Percentiles rank a stretch among this genome's conserved stretches.
phyloP scores from a whole-genome alignment of 768 basidiomycete species.

The Lactarius deliciosus region DNA sequence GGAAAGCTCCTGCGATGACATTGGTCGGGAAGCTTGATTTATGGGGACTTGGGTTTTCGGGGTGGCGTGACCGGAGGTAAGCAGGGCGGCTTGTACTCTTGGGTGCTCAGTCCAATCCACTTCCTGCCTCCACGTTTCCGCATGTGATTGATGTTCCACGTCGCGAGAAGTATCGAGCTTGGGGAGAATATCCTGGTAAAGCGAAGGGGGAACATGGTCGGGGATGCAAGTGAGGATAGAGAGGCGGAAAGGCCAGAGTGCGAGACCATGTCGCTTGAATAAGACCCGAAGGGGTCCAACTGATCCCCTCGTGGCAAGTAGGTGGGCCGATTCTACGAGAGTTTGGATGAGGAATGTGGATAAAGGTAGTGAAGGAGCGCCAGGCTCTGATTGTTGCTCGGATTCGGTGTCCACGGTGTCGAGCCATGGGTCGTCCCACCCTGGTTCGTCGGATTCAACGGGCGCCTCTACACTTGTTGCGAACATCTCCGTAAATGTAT shows the following conservation, averaged over 20 bases:
- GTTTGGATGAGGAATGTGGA: conserved; percentile 61
- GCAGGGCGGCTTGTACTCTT: conserved; percentile 45
- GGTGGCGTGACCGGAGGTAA: conserved; percentile 31
- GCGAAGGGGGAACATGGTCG: conserved; percentile 62
- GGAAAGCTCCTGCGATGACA: conserved; percentile 53
- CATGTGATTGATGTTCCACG: conserved; percentile 40
- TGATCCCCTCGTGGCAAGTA: conserved; percentile 62
- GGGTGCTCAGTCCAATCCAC: conserved; percentile 59
- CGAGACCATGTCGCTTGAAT: conserved; percentile 51
- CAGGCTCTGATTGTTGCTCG: conserved; percentile 23
- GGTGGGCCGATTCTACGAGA: conserved; percentile 56
- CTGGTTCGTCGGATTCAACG: conserved; percentile 41
- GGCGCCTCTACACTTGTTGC: conserved; percentile 33
- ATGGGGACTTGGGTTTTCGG: neutral
- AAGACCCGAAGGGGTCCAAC: conserved; percentile 60
- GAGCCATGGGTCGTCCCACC: conserved; percentile 80
- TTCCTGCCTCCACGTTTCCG: conserved; percentile 49
- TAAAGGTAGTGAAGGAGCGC: conserved; percentile 51
- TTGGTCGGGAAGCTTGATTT: conserved; percentile 34
- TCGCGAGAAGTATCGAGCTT: conserved; percentile 50
- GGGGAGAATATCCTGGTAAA: conserved; percentile 64
- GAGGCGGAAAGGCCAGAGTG: conserved; percentile 70
- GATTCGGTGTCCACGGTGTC: conserved; percentile 43
- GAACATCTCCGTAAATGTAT: conserved; percentile 67
- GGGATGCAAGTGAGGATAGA: conserved; percentile 72